Base-by-base conservation (phyloP, 2,329 filamentous ascomycete species). In the Zasmidium citrigriseum region DNA sequence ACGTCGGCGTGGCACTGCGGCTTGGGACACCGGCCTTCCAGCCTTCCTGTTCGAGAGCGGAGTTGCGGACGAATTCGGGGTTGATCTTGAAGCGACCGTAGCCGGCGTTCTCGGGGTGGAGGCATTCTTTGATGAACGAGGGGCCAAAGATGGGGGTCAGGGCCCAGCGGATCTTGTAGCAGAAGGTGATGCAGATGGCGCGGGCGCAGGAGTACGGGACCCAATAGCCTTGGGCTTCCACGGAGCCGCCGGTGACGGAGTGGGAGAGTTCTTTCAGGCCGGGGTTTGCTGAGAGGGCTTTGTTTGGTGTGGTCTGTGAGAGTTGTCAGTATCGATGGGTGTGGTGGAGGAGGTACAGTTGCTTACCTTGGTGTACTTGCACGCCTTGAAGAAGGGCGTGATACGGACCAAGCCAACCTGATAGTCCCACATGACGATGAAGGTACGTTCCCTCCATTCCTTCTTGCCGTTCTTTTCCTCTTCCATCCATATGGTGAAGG, bases 141-240 rank as follows among this genome's bases (percentile, higher is more conserved):
- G 86, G 83, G 0, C 95, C 95, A 72, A 99, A 99, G 59, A 99
- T 82, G 4, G 95, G 95, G 9, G 95, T 95, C 55, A 99, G 78
- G 0, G 90, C 93, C 58, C 88, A 88, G 14, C 93, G 88, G 61
- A 99, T 96, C 34, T 84, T 79, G 72, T 88, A 86, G 77, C 93
- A 98, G 73, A 98, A 98, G 0, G 90, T 97, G 3, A 90, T 85
- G 68, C 93, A 96, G 52, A 99, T 80, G 11, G 91, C 92, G 75
- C 85, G 89, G 48, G 95, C 95, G 65, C 92, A 96, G 41, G 85
- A 78, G 68, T 88, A 98, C 1, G 93, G 93, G 84, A 98, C 91
- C 95, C 95, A 99, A 75, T 98, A 99, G 29, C 95, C 93, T 86
- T 99, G 95, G 53, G 93, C 93, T 60, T 86, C 86, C 57, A 98